These are phyloP conservation scores for Phaeomoniella chlamydospora DNA, from an alignment of 2,329 filamentous ascomycete genomes.

Conservation along the genomic window DNA sequence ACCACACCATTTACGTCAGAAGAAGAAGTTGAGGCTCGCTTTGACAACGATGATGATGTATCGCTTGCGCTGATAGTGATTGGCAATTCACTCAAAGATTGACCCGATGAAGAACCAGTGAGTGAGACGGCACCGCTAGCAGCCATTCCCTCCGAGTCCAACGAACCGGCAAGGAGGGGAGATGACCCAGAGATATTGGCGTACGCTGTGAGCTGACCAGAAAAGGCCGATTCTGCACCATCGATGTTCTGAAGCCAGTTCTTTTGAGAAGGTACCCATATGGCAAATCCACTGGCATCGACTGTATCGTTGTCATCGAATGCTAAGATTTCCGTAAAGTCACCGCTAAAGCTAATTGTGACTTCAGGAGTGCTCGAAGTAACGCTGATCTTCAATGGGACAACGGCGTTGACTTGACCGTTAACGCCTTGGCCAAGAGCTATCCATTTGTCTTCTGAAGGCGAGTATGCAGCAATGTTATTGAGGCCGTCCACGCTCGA, in stretches of 20 bases:
- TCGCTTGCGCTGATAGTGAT: constrained; percentile 31
- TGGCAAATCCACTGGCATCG: constrained; percentile 59
- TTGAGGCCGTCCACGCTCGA: constrained; percentile 50
- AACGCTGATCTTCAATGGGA: constrained; percentile 66
- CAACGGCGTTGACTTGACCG: constrained; percentile 59
- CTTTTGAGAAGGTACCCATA: constrained; percentile 75
- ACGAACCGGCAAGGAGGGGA: constrained; percentile 66
- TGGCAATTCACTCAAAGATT: constrained; percentile 23
- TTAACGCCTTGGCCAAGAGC: constrained; percentile 76
- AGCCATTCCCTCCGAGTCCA: constrained; percentile 60
- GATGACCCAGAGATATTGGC: constrained; percentile 46
- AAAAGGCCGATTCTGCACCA: constrained; percentile 47
- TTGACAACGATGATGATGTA: constrained; percentile 10
- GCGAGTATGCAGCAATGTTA: constrained; percentile 65
- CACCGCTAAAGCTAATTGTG: constrained; percentile 66
- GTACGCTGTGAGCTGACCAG: constrained; percentile 58
- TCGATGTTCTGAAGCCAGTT: constrained; percentile 82
- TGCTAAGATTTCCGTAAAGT: constrained; percentile 58
- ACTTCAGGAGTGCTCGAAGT: constrained; percentile 53
- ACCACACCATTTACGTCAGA: constrained; percentile 37
- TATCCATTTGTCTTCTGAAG: constrained; percentile 53
- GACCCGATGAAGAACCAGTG: constrained; percentile 12
- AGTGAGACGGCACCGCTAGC: constrained; percentile 61
- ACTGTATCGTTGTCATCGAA: constrained; percentile 50
- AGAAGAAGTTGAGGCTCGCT: constrained; percentile 15